Conservation (phyloP, 2,329 filamentous ascomycete genomes). For the Aspergillus caelatus region DNA sequence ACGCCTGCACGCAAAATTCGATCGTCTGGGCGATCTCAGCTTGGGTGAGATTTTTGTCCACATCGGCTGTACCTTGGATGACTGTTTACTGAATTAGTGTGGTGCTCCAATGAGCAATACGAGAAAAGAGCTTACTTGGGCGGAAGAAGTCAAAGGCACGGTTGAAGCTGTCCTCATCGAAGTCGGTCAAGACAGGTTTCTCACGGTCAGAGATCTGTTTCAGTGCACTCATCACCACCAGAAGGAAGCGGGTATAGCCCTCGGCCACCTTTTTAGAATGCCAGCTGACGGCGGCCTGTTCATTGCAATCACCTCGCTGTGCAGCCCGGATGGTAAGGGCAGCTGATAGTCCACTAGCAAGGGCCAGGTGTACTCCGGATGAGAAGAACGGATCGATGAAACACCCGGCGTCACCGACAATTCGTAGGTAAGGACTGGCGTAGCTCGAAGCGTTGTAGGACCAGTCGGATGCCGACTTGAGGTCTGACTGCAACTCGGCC, state of each 20-base stretch:
- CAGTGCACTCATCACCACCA: slow-evolving; percentile 32
- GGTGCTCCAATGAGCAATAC: neutral
- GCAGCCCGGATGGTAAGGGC: slow-evolving; percentile 43
- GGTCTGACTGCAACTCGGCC: slow-evolving; percentile 31
- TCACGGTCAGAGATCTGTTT: slow-evolving; percentile 15
- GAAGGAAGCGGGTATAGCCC: slow-evolving; percentile 52
- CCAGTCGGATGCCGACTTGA: slow-evolving; percentile 51
- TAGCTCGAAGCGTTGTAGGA: slow-evolving; percentile 52
- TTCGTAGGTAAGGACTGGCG: slow-evolving; percentile 27
- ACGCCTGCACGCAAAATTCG: neutral
- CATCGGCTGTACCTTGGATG: neutral
- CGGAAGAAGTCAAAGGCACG: neutral
- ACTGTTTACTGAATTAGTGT: neutral
- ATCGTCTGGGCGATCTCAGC: neutral
- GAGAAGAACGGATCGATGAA: slow-evolving; percentile 41
- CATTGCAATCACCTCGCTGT: slow-evolving; percentile 34
- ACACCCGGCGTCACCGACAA: too few relatives aligned
- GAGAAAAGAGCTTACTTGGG: neutral
- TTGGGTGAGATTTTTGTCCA: neutral
- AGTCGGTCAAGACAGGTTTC: slow-evolving; percentile 3
- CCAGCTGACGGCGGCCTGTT: slow-evolving; percentile 42
- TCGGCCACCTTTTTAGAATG: slow-evolving; percentile 50
- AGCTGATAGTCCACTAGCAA: slow-evolving; percentile 48
- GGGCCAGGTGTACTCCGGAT: slow-evolving; percentile 52
- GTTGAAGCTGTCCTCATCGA: slow-evolving; percentile 7